Base-by-base conservation (phyloP, 1,284 basidiomycete genomes). In the Melampsora americana region DNA sequence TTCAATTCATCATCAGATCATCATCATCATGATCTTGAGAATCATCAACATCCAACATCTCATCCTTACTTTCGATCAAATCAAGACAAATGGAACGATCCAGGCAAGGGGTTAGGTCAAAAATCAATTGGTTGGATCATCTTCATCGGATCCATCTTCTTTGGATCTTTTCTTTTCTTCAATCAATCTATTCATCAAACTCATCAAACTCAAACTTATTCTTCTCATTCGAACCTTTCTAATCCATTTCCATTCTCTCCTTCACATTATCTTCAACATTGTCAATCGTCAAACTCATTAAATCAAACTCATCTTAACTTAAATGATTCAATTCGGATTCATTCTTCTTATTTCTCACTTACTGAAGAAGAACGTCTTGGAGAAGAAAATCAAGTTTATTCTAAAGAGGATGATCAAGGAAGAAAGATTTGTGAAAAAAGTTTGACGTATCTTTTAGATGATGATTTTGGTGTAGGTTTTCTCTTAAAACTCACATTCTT, bases 391-490 rank as follows among this genome's bases (percentile, higher is more conserved):
- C 66, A 48, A 20, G n/a, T 20, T 18, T 76, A 76, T 65, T 68
- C 66, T 2, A 60, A 76, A 42, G 64, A 59, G 12, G 66, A 76
- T 65, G 20, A 61, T 35, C 42, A 23, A 18, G 66, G 66, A 39
- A 32, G 61, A 32, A n/a, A 23, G 23, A 69, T 76, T 56, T 76
- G 66, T 32, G 3, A 62, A 18, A 76, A 76, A 32, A 76, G 46
- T 50, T 26, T 76, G 23, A 76, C 66, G 5, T 76, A 76, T 62
- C 66, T 76, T 12, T 42, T 76, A n/a, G 73, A 76, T 65, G 66
- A 69, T 62, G 73, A 76, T 20, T 69, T 76, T 65, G 73, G 73
- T 18, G 73, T 76, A 44, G 64, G 59, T 76, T 5, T 7, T n/a
- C n/a, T n/a, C n/a, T n/a, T n/a, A n/a, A n/a, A n/a, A n/a, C n/a